These are phyloP conservation scores for Puccinellia tenuiflora DNA, from an alignment of 176 grass and related monocot genomes.

Conservation along the genomic window DNA sequence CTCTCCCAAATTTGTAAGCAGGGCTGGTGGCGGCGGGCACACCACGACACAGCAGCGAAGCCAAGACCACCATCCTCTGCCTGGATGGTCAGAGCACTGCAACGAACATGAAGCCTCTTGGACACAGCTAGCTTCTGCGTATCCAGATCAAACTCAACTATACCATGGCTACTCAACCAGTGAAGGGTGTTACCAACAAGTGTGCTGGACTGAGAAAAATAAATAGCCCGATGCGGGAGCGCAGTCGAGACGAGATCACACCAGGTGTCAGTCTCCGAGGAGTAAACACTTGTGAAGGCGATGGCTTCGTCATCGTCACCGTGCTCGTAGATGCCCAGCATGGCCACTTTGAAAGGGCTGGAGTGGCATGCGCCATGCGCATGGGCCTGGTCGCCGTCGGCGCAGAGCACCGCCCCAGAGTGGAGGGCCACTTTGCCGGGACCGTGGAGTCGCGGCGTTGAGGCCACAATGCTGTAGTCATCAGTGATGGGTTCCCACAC, in stretches of 20 bases:
- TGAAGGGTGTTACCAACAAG: neutral
- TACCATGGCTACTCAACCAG: neutral
- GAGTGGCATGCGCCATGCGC: neutral
- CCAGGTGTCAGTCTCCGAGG: neutral
- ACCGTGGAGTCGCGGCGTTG: neutral
- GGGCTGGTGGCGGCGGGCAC: too few species aligned
- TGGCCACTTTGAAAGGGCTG: neutral
- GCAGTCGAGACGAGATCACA: neutral
- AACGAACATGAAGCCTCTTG: neutral
- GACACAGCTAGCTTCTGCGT: neutral
- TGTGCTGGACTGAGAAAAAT: neutral
- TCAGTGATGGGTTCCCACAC: neutral
- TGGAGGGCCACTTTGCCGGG: neutral
- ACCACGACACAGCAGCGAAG: neutral
- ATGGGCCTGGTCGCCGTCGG: neutral
- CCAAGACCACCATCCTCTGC: neutral
- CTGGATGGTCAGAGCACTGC: neutral
- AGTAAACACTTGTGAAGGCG: neutral
- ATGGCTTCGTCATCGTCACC: neutral
- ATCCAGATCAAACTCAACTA: neutral
- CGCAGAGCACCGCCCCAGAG: neutral
- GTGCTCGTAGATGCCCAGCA: neutral
- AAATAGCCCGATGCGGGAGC: neutral
- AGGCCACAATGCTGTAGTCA: neutral
- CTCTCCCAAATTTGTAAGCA: neutral